A percentile compares a stretch with the other conserved stretches of the same genome.
These are phyloP conservation scores for Aureococcus anophagefferens DNA, from an alignment of 108 stramenopile species.

Conservation along the genomic window DNA sequence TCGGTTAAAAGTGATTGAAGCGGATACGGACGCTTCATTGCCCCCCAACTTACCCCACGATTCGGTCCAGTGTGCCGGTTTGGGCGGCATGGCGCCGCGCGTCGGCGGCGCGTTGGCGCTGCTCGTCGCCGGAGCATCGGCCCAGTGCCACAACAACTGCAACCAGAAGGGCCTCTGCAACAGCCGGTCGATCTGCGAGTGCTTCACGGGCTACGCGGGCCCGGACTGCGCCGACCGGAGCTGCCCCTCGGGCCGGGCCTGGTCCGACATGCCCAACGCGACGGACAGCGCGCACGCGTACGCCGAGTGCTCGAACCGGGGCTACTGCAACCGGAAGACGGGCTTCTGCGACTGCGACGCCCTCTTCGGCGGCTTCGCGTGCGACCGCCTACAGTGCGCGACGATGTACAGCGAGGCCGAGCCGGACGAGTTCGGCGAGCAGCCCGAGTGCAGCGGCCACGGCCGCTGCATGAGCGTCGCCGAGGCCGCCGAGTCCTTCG, in stretches of 20 bases:
- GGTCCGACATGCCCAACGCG: slow-evolving; percentile 23
- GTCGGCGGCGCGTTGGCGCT: no score
- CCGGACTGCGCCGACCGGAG: slow-evolving; percentile 14
- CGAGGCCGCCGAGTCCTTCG: slow-evolving; percentile 16
- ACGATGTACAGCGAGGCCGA: background rate
- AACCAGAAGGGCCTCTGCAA: background rate
- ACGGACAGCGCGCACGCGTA: slow-evolving; percentile 13
- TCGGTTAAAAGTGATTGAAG: no score
- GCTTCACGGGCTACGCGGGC: slow-evolving; percentile 10
- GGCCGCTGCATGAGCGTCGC: slow-evolving; percentile 39
- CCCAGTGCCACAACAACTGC: slow-evolving; percentile 14
- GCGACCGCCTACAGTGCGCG: slow-evolving; percentile 34
- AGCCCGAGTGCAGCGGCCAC: slow-evolving; percentile 20
- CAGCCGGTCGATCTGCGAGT: background rate
- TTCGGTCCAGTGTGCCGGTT: no score
- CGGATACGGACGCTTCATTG: no score
- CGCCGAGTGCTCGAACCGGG: slow-evolving; percentile 40
- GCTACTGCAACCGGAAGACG: slow-evolving; percentile 24
- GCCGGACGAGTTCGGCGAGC: background rate
- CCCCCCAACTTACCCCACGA: no score
- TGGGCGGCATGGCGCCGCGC: no score
- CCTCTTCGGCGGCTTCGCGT: slow-evolving; percentile 45
- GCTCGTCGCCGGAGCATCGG: background rate
- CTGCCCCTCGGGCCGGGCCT: slow-evolving; percentile 16
- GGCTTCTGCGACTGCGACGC: slow-evolving; percentile 36